Base-by-base conservation (phyloP, 371 early-diverging fungal species). In the Coemansia sp. region DNA sequence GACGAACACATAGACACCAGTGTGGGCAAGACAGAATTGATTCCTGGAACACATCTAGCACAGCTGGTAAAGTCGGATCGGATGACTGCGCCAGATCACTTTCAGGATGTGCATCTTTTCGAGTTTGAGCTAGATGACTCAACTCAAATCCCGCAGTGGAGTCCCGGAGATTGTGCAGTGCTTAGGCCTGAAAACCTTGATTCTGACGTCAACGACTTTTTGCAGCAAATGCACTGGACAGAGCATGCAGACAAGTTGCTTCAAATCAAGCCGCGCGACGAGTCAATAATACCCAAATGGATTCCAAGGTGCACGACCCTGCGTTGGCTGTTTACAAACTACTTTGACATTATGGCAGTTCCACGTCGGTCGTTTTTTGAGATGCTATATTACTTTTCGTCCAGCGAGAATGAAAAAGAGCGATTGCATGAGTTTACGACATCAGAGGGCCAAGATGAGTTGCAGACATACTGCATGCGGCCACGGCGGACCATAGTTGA, bases 311-410 rank as follows among this genome's bases (percentile, higher is more conserved):
- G 65, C 5, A 85, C 88, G 41, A 90, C 92, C 0, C 80, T 95
- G 56, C 87, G 93, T 9, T 82, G 85, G 32, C 80, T 95, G 11
- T 84, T 93, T 58, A 82, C 85, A 4, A 69, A 86, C 57, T 83
- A 89, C 71, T 76, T 97, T 41, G 95, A 96, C 80, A 83, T 95
- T 3, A 90, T 87, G 66, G 90, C 89, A 8, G 89, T 90, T 0
- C 98, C 97, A 12, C 82, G 90, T 15, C 84, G 94, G 24, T 93
- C 92, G 36, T 94, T 96, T 80, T 95, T 96, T 71, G 90, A 93
- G 68, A 85, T 94, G 67, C 79, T 95, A 24, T 72, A 89, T 13
- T 88, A 88, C 70, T 96, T 97, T 70, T 87, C 92, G 0, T 61
- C 75, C 7, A 87, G 91, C 66, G 83, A 83, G 23, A 73, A 86